Conservation (phyloP, 306 rosid species). For the Acacia crassicarpa region DNA sequence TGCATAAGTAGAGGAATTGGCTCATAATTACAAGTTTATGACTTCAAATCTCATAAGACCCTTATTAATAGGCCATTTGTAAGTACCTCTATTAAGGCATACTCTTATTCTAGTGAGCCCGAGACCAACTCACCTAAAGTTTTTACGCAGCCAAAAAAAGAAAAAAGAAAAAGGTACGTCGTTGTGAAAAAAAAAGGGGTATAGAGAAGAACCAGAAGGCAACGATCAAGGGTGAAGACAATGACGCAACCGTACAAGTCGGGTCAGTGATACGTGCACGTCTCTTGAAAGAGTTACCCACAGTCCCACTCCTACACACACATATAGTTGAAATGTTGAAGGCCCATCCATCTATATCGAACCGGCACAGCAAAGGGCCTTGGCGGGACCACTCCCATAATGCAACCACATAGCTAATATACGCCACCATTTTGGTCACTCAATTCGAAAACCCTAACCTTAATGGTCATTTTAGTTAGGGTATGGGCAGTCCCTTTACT, state of each 20-base stretch:
- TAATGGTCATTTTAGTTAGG: not conserved
- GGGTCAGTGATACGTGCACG: conserved; percentile 14
- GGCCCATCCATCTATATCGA: not conserved
- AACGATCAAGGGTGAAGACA: not conserved
- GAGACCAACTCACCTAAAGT: no score
- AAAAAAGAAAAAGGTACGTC: no score
- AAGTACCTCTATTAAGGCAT: no score
- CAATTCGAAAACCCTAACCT: conserved; percentile 29
- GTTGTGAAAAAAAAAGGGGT: not conserved
- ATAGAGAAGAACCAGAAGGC: not conserved
- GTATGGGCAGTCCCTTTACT: conserved; percentile 22
- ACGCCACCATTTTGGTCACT: conserved; percentile 14
- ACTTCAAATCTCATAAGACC: no score
- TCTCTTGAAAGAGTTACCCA: not conserved
- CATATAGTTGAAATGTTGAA: not conserved
- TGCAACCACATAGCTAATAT: conserved; percentile 4
- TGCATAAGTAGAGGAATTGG: no score
- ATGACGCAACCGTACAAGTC: not conserved
- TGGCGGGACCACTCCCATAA: conserved; percentile 51
- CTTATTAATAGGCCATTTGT: no score
- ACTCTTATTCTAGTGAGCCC: no score
- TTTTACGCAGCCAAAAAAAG: no score
- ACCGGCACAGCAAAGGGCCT: not conserved
- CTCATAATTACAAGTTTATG: no score
- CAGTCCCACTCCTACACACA: not conserved